Evolutionary conservation across 2,329 filamentous ascomycete species (phyloP).

Genomic region (Talaromyces islandicus): DNA sequence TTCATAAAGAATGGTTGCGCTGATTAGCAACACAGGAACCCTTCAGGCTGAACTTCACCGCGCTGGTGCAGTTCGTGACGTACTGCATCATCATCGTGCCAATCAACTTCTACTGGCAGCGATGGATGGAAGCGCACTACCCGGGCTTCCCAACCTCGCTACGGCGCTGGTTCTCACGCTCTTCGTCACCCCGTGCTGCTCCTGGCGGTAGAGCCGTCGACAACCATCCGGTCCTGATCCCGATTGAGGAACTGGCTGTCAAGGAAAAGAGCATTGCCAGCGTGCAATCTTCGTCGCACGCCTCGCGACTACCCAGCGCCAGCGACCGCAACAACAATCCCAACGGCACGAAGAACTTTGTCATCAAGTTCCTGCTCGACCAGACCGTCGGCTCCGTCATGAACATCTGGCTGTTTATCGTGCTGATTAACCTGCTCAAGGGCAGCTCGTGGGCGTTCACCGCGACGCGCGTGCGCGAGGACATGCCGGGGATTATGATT

Average conservation of each 20-base stretch:
- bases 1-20: too few relatives aligned
- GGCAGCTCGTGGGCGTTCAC: conserved; percentile 15
- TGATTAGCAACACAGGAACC: conserved; percentile 41
- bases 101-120: conserved; percentile 83
- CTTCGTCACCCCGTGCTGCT: conserved; percentile 26
- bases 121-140: conserved; percentile 67
- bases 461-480: conserved; percentile 7
- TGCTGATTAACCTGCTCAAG: conserved; percentile 45
- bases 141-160: conserved; percentile 52
- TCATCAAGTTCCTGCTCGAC: conserved; percentile 54
- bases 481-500: conserved; percentile 43
- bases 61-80: conserved; percentile 69
- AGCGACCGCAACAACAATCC: background rate
- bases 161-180: conserved; percentile 12
- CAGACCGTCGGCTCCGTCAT: conserved; percentile 51
- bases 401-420: conserved; percentile 54
- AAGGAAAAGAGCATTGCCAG: conserved; percentile 8
- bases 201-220: conserved; percentile 21
- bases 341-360: conserved; percentile 35
- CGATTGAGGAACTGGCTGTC: conserved; percentile 17
- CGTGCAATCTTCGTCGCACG: conserved; percentile 7
- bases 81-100: conserved; percentile 70
- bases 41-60: conserved; percentile 58
- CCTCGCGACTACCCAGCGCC: background rate
- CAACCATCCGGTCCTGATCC: conserved; percentile 11